Evolutionary conservation across 2,329 filamentous ascomycete species (phyloP).

Genomic region (Zasmidium cellare): DNA sequence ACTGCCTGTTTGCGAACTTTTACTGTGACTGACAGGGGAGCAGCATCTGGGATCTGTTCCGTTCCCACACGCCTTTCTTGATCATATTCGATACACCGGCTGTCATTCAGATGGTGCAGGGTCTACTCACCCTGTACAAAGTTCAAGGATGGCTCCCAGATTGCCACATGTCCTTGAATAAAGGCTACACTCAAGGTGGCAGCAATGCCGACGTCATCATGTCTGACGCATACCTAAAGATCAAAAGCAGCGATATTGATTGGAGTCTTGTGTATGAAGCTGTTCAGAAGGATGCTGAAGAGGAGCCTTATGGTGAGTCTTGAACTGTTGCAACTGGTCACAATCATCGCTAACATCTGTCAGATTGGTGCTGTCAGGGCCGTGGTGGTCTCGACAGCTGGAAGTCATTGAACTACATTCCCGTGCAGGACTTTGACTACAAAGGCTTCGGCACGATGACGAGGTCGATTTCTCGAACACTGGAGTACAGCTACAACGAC

Average conservation of each 20-base stretch:
- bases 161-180: slow-evolving; percentile 66
- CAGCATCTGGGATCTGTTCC: slow-evolving; percentile 68
- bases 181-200: slow-evolving; percentile 68
- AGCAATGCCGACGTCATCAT: slow-evolving; percentile 71
- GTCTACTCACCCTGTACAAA: slow-evolving; percentile 67
- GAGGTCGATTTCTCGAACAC: slow-evolving; percentile 53
- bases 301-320: slow-evolving; percentile 30
- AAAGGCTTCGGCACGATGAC: slow-evolving; percentile 50
- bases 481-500: slow-evolving; percentile 54
- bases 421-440: slow-evolving; percentile 45
- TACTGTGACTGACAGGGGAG: slow-evolving; percentile 6
- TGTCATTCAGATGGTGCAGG: slow-evolving; percentile 67
- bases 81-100: slow-evolving; percentile 63
- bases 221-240: slow-evolving; percentile 71
- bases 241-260: slow-evolving; percentile 61
- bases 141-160: slow-evolving; percentile 72
- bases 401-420: slow-evolving; percentile 63
- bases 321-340: too few relatives aligned
- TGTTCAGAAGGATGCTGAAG: slow-evolving; percentile 67
- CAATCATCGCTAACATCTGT: too few relatives aligned
- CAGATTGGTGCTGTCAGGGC: slow-evolving; percentile 61
- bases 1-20: too few relatives aligned
- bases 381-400: slow-evolving; percentile 70
- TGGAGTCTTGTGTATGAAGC: slow-evolving; percentile 64
- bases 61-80: slow-evolving; percentile 64